phyloP scores from a whole-genome alignment of 2,329 filamentous ascomycete genomes.

The Tolypocladium capitatum region DNA sequence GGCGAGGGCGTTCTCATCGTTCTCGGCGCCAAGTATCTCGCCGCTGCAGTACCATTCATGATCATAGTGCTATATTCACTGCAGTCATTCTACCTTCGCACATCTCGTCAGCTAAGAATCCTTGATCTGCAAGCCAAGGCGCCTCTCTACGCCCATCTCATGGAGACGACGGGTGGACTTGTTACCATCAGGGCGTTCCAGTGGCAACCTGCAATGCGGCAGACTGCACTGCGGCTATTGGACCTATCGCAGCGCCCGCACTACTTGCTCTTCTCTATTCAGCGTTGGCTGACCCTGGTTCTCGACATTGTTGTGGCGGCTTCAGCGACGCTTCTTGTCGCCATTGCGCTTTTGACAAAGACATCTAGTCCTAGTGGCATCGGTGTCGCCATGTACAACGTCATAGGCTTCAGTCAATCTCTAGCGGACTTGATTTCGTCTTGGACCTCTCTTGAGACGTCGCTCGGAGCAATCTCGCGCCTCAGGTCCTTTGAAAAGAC shows the following conservation, averaged over 20 bases:
- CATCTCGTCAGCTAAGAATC: constrained; percentile 22
- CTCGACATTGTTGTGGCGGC: constrained; percentile 27
- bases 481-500: constrained; percentile 12
- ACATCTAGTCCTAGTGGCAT: constrained; percentile 8
- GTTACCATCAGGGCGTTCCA: constrained; percentile 34
- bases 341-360: constrained; percentile 21
- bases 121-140: constrained; percentile 23
- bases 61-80: constrained; percentile 10
- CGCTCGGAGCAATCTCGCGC: constrained; percentile 12
- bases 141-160: constrained; percentile 21
- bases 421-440: constrained; percentile 11
- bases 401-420: constrained; percentile 13
- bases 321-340: constrained; percentile 10
- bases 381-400: constrained; percentile 12
- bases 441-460: constrained; percentile 20
- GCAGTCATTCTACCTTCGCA: constrained; percentile 17
- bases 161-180: constrained; percentile 32
- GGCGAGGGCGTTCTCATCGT: background rate
- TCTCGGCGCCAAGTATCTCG: constrained; percentile 23
- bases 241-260: constrained; percentile 35
- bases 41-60: constrained; percentile 26
- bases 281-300: constrained; percentile 36
- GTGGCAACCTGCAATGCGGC: constrained; percentile 27
- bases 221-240: constrained; percentile 18
- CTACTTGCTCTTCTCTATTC: constrained; percentile 35